Evolutionary conservation across 148 eudicot genomes (phyloP).

Genomic region (Amaranthus cruentus): DNA sequence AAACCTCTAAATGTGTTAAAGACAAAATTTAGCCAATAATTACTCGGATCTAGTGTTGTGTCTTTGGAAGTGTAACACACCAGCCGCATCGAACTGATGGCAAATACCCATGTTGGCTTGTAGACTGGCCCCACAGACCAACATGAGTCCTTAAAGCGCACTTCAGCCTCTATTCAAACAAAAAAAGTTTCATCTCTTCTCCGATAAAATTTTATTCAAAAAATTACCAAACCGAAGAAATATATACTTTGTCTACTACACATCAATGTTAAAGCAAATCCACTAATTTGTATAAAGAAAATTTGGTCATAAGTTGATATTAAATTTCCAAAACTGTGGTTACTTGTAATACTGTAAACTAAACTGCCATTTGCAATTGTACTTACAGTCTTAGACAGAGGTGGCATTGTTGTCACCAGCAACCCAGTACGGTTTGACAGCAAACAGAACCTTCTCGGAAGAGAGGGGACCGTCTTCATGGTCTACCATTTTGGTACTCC

Average conservation of each 20-base stretch:
- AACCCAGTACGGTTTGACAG: slow-evolving; percentile 40
- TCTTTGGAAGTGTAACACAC: too few species aligned
- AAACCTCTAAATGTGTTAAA: too few species aligned
- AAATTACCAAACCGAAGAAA: not conserved
- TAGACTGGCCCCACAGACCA: too few species aligned
- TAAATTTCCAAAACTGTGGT: not conserved
- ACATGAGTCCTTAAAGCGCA: too few species aligned
- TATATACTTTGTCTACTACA: not conserved
- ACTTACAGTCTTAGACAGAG: not conserved
- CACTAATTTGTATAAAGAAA: not conserved
- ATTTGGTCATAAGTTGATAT: not conserved
- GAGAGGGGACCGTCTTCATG: slow-evolving; percentile 44
- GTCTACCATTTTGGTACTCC: slow-evolving; percentile 41
- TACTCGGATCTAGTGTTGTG: too few species aligned
- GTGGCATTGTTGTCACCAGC: slow-evolving; percentile 34
- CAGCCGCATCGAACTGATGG: too few species aligned
- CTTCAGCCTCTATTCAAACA: too few species aligned
- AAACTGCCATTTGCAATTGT: not conserved
- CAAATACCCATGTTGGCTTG: too few species aligned
- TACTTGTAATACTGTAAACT: not conserved
- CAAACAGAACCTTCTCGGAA: slow-evolving; percentile 40
- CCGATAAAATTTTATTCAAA: too few species aligned
- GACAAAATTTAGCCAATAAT: too few species aligned
- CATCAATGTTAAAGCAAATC: not conserved
- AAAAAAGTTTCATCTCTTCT: too few species aligned